phyloP scores from a whole-genome alignment of 169 alveolate genomes.

The Plasmodium falciparum region DNA sequence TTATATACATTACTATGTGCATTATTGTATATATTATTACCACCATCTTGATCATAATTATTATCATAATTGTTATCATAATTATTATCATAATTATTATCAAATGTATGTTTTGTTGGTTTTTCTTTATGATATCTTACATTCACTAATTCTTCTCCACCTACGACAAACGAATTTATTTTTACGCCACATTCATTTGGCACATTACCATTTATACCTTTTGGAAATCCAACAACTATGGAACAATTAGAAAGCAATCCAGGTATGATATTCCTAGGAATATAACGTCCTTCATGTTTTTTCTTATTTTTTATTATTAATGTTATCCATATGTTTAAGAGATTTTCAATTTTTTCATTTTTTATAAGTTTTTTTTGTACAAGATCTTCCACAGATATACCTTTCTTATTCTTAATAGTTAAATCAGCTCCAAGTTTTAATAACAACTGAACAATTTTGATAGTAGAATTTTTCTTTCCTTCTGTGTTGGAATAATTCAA shows the following conservation, averaged over 20 bases:
- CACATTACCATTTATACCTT: neutral
- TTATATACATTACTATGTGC: neutral
- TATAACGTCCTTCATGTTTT: slow-evolving; percentile 20
- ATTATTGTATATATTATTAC: neutral
- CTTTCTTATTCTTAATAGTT: slow-evolving; percentile 75
- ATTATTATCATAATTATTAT: neutral
- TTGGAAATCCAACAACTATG: slow-evolving; percentile 75
- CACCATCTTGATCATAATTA: neutral
- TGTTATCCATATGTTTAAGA: slow-evolving; percentile 73
- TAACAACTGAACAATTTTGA: slow-evolving; percentile 58
- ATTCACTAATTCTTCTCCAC: slow-evolving; percentile 51
- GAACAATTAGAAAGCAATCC: slow-evolving; percentile 80
- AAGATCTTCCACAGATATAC: slow-evolving; percentile 77
- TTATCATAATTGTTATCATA: neutral
- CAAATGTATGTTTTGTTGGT: neutral
- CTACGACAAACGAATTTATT: slow-evolving; percentile 71
- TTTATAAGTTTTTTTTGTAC: slow-evolving; percentile 41
- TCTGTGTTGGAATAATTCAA: slow-evolving; percentile 28
- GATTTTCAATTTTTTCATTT: slow-evolving; percentile 51
- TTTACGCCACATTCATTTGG: slow-evolving; percentile 25
- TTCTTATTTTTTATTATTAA: slow-evolving; percentile 25
- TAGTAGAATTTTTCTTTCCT: slow-evolving; percentile 9
- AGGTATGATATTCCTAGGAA: slow-evolving; percentile 43
- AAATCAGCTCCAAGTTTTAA: slow-evolving; percentile 81
- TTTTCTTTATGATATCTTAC: neutral